phyloP scores from a whole-genome alignment of 805 yeast species.

The Metschnikowia similis region DNA sequence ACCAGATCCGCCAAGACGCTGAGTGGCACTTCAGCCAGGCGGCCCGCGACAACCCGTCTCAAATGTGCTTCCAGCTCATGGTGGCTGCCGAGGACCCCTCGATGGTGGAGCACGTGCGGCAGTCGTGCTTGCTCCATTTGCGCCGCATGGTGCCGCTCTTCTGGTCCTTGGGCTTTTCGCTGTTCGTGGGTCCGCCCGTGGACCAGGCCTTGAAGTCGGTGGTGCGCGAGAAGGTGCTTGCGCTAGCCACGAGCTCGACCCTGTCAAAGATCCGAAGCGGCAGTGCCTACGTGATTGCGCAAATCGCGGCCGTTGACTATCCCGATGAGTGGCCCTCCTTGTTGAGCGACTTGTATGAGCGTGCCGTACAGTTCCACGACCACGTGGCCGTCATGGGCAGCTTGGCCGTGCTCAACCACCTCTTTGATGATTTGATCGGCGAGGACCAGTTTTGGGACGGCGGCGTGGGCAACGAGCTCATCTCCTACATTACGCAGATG shows the following conservation, averaged over 20 bases:
- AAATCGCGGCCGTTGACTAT: conserved; percentile 81
- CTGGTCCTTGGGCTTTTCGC: conserved; percentile 83
- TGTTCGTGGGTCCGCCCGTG: conserved; percentile 66
- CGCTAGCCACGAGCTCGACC: conserved; percentile 38
- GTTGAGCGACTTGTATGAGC: conserved; percentile 43
- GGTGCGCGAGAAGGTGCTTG: conserved; percentile 50
- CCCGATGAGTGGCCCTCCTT: conserved; percentile 96
- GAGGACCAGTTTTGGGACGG: conserved; percentile 83
- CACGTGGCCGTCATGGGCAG: conserved; percentile 47
- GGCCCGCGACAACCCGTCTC: conserved; percentile 48
- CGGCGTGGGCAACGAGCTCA: conserved; percentile 56
- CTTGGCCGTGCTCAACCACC: conserved; percentile 60
- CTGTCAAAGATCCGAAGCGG: conserved; percentile 61
- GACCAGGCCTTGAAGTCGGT: conserved; percentile 45
- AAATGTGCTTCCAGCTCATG: conserved; percentile 39
- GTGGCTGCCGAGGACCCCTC: conserved; percentile 33
- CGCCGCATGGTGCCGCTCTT: conserved; percentile 63
- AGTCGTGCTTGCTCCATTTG: conserved; percentile 61
- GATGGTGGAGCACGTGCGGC: conserved; percentile 33
- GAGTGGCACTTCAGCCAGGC: conserved; percentile 45
- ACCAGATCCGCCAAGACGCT: conserved; percentile 46
- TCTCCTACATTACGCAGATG: conserved; percentile 46
- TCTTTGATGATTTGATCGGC: conserved; percentile 80
- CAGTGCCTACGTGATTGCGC: conserved; percentile 72
- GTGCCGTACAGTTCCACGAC: conserved; percentile 29